Percentiles rank a stretch among this genome's conserved stretches.
phyloP scores from a whole-genome alignment of 169 alveolate genomes.

The Amoebophrya sp. region DNA sequence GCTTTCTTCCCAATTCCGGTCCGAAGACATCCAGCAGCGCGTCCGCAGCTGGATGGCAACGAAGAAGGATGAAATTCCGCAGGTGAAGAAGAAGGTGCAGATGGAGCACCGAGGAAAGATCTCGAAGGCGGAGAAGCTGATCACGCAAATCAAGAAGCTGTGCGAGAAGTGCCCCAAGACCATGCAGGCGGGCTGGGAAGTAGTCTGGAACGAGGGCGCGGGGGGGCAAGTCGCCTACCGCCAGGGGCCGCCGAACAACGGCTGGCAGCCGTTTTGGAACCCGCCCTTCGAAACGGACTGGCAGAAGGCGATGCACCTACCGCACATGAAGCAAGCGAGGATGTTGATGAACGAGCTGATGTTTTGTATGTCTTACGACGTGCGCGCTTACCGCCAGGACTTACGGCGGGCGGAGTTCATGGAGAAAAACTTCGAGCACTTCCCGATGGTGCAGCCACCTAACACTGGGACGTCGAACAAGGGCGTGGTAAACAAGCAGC shows the following conservation, averaged over 20 bases:
- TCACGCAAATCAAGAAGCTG: background rate
- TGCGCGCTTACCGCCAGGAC: background rate
- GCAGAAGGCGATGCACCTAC: background rate
- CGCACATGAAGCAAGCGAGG: background rate
- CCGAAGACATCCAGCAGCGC: background rate
- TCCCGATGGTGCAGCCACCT: no score
- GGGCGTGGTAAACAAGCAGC: background rate
- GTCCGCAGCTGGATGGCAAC: background rate
- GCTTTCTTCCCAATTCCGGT: background rate
- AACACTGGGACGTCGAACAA: no score
- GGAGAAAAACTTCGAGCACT: background rate
- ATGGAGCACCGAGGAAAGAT: background rate
- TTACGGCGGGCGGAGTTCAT: background rate
- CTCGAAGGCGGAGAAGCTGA: background rate
- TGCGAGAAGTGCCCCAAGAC: background rate
- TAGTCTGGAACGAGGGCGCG: background rate
- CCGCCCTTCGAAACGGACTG: background rate
- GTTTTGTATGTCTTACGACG: background rate
- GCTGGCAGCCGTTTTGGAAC: background rate
- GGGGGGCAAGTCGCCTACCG: background rate
- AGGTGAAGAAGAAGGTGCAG: background rate
- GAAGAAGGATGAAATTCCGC: background rate
- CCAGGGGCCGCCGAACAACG: background rate
- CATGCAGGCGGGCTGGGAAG: background rate
- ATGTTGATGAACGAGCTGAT: background rate